phyloP scores from a whole-genome alignment of 2,329 filamentous ascomycete species.

The Chaetomiaceae sp. region DNA sequence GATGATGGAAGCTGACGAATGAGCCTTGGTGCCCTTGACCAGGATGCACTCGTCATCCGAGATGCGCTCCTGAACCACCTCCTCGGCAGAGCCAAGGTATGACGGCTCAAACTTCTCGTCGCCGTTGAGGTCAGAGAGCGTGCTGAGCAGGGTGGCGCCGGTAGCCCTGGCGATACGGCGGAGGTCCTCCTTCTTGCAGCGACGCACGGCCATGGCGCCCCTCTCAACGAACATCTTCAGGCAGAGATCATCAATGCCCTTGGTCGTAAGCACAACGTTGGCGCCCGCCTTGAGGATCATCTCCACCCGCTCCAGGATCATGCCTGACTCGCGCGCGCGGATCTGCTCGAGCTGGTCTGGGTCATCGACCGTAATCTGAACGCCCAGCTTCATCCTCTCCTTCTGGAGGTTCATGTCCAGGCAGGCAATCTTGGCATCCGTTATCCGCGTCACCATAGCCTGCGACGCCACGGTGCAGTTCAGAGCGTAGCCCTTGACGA shows the following conservation, averaged over 20 bases:
- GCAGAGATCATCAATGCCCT: conserved; percentile 95
- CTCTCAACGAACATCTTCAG: conserved; percentile 92
- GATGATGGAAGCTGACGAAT: conserved; percentile 92
- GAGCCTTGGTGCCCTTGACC: conserved; percentile 90
- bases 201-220: conserved; percentile 89
- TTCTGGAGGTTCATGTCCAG: conserved; percentile 98
- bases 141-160: conserved; percentile 87
- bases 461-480: conserved; percentile 99
- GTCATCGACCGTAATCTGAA: conserved; percentile 97
- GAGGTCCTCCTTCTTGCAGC: conserved; percentile 98
- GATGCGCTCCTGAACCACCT: conserved; percentile 96
- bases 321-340: conserved; percentile 83
- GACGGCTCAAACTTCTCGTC: conserved; percentile 94
- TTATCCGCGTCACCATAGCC: conserved; percentile 90
- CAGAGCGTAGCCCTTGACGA: conserved; percentile 93
- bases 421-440: conserved; percentile 93
- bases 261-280: conserved; percentile 94
- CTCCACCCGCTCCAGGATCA: conserved; percentile 89
- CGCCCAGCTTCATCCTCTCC: conserved; percentile 97
- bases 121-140: conserved; percentile 91
- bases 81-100: conserved; percentile 84
- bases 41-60: conserved; percentile 98
- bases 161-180: conserved; percentile 94
- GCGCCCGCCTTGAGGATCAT: conserved; percentile 97
- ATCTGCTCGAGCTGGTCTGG: conserved; percentile 98